Percentiles rank a stretch among this genome's conserved stretches.
Evolutionary conservation across 2,329 filamentous ascomycete species (phyloP).

Genomic region (Pseudogymnoascus sp.): DNA sequence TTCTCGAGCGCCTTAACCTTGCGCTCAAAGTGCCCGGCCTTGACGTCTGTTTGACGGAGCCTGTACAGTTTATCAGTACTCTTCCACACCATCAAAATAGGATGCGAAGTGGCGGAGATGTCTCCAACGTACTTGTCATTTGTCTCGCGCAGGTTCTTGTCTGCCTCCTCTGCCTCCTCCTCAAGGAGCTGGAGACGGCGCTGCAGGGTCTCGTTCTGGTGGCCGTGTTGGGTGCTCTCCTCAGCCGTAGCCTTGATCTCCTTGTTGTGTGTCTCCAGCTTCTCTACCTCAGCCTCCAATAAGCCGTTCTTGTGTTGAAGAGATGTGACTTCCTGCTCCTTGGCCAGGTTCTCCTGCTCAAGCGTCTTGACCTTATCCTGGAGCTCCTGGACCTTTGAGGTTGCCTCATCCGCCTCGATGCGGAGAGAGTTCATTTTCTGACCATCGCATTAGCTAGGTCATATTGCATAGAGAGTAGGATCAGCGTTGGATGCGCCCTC

Average conservation of each 20-base stretch:
- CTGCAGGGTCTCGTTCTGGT: conserved; percentile 85
- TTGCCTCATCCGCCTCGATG: conserved; percentile 81
- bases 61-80: conserved; percentile 38
- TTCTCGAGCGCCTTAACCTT: conserved; percentile 95
- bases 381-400: conserved; percentile 76
- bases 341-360: conserved; percentile 89
- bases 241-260: conserved; percentile 81
- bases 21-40: conserved; percentile 97
- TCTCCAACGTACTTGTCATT: conserved; percentile 82
- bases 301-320: conserved; percentile 91
- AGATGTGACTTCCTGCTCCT: conserved; percentile 97
- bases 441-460: background rate
- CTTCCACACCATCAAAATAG: conserved; percentile 8
- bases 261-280: conserved; percentile 75
- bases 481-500: background rate
- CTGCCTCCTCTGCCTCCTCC: conserved; percentile 93
- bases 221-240: conserved; percentile 72
- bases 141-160: conserved; percentile 91
- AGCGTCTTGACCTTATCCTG: conserved; percentile 78
- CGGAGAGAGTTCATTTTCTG: conserved; percentile 95
- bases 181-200: conserved; percentile 91
- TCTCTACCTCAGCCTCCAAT: conserved; percentile 85
- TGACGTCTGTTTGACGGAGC: conserved; percentile 97
- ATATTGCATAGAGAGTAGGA: background rate
- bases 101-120: background rate